Base-by-base conservation (phyloP, 2,329 filamentous ascomycete genomes). In the Neonectria neomacrospora region DNA sequence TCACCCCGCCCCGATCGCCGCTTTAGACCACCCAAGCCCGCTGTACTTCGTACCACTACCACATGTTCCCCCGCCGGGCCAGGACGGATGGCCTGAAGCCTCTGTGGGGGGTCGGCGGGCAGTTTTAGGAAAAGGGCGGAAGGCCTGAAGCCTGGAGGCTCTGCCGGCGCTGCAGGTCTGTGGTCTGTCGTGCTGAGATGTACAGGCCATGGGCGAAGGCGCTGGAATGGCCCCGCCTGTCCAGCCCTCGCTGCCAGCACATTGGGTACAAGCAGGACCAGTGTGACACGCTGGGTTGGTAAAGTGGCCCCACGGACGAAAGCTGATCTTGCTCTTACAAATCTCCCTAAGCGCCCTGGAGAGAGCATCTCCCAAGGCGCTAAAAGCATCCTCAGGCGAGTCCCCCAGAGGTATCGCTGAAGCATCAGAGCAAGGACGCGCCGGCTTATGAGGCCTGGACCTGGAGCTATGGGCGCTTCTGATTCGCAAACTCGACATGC, bases 151-250 rank as follows among this genome's bases (percentile, higher is more conserved):
- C 32, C 37, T 54, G 32, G 32, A 54, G 34, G 44, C 16, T 28
- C 44, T 47, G 34, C 37, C 12, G 16, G 23, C 26, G 41, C 42
- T n/a, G 30, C 41, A 23, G 28, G 18, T 28, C 53, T 37, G 45
- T 45, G 58, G 51, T 58, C 54, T 48, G 26, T 61, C 71, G 71
- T 73, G 68, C 71, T 73, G 70, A 73, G 64, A 73, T 73, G 55
- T 73, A 73, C 71, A 70, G 64, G 63, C 42, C 67, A 63, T 70
- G 69, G 65, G 71, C 55, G 71, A 71, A 73, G 70, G 70, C 68
- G 67, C 70, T 67, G 64, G 71, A 73, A 72, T 73, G 71, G 71
- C 71, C 69, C 71, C 71, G 71, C 71, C 67, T 63, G 51, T 61
- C 63, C 51, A 61, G 58, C 56, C 58, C 61, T 55, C 11, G 34